Evolutionary conservation across 371 early-diverging fungal species (phyloP), one percentile per base, ranked within the genome.

Genomic region (Mucor mucedo): DNA sequence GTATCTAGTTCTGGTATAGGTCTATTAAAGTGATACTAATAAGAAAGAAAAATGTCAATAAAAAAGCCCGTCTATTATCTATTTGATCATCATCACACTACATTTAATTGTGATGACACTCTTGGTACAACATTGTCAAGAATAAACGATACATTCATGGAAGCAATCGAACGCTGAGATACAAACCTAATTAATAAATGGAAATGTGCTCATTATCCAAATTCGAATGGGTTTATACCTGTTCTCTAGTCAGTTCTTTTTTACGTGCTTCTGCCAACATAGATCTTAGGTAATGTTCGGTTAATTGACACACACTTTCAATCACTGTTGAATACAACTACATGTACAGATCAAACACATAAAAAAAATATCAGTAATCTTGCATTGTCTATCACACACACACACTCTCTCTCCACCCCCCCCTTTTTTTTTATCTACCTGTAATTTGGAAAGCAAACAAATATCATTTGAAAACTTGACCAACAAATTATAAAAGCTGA

Each of bases 381-480:
- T 35, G 35, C 8, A 35, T 35, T 35, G 35, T 35, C 4, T 21
- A 21, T 21, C 21, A 21, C 21, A 21, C 21, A 21, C 21, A 21
- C 21, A 21, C 21, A 21, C 21, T 21, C 21, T 21, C 21, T 21
- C 21, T 21, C 21, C 21, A 16, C 16, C 4, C 8, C 27, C 16
- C 44, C 33, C 16, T 6, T 55, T 55, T 50, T 30, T 3, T 28
- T 39, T 4, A 29, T 16, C 14, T n/a, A 88, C 90, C 67, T 87
- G 78, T 30, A 89, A 72, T 32, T 84, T 87, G 48, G 90, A 85
- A 40, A 92, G 69, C 28, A 89, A 67, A 35, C 90, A 87, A 50
- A 90, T 81, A 60, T 94, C 94, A 61, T 87, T 83, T 29, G 90
- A 90, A 85, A 92, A 95, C 53, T 87, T 90, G 28, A 89, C 79